Evolutionary conservation across 306 rosid genomes (phyloP), one percentile per base, ranked within the genome.

Genomic region (Begonia fuchsioides): DNA sequence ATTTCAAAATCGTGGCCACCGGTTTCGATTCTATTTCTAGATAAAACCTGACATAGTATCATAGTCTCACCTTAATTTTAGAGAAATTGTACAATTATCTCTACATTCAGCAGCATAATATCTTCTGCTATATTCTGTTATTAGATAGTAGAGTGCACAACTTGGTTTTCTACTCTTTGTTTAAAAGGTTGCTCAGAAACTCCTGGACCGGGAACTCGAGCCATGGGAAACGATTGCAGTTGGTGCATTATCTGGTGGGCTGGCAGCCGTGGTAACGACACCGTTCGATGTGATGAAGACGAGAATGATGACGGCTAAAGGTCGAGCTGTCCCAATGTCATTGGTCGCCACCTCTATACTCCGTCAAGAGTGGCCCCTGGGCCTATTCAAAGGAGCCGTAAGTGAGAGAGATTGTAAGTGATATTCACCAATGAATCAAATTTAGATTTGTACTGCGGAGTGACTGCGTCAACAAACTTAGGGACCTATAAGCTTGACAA

Each of bases 211-310:
- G 50, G 98, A 92, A 11, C 72, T 92, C 17, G 94, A 86, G 60
- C 83, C 96, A 3, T 86, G 95, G 96, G 98, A 92, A 76, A 82
- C 96, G 49, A 79, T 92, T 51, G 71, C 74, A 7, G 98, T 92
- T 11, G 98, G 98, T 62, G 98, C 98, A 20, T 58, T 92, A 74
- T 85, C 98, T 3, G 98, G 98, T 5, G 98, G 98, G 50, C 70
- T 92, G 69, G 93, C 98, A 2, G 94, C 98, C 38, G 96, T 92
- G 35, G 80, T 74, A 41, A 85, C 98, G 1, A 92, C 98, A 6
- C 98, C 98, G 3, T 85, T 85, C 49, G 98, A 92, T 64, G 98
- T 92, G 56, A 82, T 92, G 98, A 92, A 92, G 72, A 92, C 98
- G 20, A 71, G 98, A 72, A 92, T 85, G 98, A 92, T 92, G 98